These are phyloP conservation scores for Triticum monococcum DNA, from an alignment of 176 grass and related monocot species.

Conservation along the genomic window DNA sequence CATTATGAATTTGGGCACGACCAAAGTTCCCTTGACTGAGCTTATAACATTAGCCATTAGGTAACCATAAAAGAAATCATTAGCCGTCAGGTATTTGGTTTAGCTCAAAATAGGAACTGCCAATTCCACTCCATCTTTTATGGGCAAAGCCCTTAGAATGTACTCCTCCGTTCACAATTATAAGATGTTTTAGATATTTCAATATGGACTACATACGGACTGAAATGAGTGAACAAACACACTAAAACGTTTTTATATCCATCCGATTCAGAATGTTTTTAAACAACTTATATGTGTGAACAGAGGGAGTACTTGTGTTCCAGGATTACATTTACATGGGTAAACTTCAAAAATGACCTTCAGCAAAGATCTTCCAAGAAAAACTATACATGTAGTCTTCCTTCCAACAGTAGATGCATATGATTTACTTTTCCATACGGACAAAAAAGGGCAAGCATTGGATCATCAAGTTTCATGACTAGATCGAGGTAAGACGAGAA, in stretches of 20 bases:
- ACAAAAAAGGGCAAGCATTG: neutral
- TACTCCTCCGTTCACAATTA: too few species aligned
- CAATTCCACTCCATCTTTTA: neutral
- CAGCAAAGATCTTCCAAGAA: neutral
- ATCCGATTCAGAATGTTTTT: too few species aligned
- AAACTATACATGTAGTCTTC: neutral
- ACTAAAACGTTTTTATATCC: too few species aligned
- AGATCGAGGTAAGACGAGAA: neutral
- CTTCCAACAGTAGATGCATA: neutral
- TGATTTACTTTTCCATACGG: neutral
- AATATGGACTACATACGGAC: too few species aligned
- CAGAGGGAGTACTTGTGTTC: neutral
- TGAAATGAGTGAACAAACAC: too few species aligned
- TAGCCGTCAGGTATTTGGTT: too few species aligned
- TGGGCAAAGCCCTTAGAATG: neutral
- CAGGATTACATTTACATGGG: neutral
- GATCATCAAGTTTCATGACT: neutral
- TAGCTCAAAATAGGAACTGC: neutral
- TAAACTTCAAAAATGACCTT: conserved; percentile 4
- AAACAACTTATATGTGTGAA: too few species aligned
- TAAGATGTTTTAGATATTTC: too few species aligned
- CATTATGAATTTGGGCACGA: neutral
- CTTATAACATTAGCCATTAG: neutral
- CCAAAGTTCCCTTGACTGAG: neutral
- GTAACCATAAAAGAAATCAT: neutral